A percentile compares a stretch with the other conserved stretches of the same genome.
Evolutionary conservation across 2,329 filamentous ascomycete species (phyloP).

Genomic region (Cordyceps cicadae): DNA sequence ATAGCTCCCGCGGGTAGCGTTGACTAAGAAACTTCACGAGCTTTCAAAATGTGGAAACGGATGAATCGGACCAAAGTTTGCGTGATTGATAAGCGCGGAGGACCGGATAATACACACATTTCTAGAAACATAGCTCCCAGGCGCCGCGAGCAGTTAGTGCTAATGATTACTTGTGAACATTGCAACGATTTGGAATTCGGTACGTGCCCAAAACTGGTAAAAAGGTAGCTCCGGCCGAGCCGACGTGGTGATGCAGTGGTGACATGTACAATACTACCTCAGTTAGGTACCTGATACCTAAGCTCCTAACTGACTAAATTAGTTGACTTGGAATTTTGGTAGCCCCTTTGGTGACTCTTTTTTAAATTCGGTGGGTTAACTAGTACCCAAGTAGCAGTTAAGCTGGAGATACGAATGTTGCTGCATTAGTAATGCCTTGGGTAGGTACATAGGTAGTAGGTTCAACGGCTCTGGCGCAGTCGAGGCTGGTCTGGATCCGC

Average conservation of each 20-base stretch:
- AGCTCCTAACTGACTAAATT: no score
- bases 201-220: not conserved
- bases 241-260: not conserved
- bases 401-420: no score
- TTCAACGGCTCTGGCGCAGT: no score
- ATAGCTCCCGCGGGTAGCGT: not conserved
- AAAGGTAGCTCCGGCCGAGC: not conserved
- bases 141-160: no score
- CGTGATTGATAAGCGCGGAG: not conserved
- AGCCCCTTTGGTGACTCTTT: no score
- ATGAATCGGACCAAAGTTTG: not conserved
- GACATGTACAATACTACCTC: not conserved
- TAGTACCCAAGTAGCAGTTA: no score
- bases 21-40: not conserved
- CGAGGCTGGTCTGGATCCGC: not conserved
- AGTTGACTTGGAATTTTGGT: no score
- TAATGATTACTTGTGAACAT: no score
- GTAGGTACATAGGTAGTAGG: no score
- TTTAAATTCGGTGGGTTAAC: no score
- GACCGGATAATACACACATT: not conserved
- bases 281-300: not conserved
- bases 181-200: conserved; percentile 7
- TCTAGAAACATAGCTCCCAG: not conserved
- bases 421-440: no score
- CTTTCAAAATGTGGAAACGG: not conserved